A percentile compares a stretch with the other conserved stretches of the same genome.
Conservation (phyloP, 2,329 filamentous ascomycete species). For the Exophiala lecanii-corni region DNA sequence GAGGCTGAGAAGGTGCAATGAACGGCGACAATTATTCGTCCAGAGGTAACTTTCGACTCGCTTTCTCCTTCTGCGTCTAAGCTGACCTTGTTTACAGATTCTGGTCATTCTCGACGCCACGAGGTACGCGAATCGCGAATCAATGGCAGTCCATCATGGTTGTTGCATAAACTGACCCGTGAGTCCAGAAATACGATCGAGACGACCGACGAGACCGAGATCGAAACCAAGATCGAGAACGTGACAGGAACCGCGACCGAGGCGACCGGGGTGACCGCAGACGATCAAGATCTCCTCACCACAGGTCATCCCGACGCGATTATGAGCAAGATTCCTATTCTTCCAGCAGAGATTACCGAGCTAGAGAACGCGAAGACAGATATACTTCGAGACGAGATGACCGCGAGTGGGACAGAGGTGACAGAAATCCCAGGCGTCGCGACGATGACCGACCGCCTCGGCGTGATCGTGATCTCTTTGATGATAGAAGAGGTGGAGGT, state of each 20-base stretch:
- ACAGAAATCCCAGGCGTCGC: conserved; percentile 58
- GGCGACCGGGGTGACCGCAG: conserved; percentile 50
- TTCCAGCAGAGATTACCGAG: conserved; percentile 85
- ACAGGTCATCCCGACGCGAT: conserved; percentile 65
- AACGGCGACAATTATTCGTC: conserved; percentile 81
- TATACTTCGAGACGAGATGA: conserved; percentile 67
- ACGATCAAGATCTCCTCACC: conserved; percentile 82
- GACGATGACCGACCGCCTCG: conserved; percentile 59
- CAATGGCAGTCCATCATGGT: no score
- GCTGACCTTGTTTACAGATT: conserved; percentile 36
- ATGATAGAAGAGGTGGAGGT: conserved; percentile 52
- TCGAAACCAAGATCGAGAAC: conserved; percentile 37
- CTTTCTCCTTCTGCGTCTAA: conserved; percentile 5
- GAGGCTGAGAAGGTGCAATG: no score
- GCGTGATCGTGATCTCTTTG: conserved; percentile 59
- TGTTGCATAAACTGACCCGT: no score
- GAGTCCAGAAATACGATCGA: conserved; percentile 43
- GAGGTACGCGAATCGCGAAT: conserved; percentile 41
- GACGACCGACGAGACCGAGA: conserved; percentile 37
- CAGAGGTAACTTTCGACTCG: conserved; percentile 56
- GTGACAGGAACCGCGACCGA: conserved; percentile 40
- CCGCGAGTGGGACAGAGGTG: conserved; percentile 68
- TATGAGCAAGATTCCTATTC: conserved; percentile 82
- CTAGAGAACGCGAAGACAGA: conserved; percentile 87
- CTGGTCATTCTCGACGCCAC: conserved; percentile 50